phyloP scores from a whole-genome alignment of 306 rosid species.

The Sechiopsis laciniata region DNA sequence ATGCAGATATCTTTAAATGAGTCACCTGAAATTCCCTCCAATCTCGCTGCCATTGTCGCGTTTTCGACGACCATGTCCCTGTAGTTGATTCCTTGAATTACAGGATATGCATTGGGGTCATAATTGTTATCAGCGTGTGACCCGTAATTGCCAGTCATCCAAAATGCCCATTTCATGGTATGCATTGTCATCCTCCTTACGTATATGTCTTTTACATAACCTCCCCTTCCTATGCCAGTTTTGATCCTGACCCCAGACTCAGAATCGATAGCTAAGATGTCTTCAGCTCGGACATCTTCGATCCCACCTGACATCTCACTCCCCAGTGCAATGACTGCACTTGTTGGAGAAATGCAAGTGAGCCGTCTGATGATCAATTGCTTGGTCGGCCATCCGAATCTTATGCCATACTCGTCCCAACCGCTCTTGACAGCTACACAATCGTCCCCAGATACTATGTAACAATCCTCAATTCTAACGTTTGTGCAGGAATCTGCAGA shows the following conservation, averaged over 20 bases:
- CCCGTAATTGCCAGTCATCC: slow-evolving; percentile 39
- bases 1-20: slow-evolving; percentile 66
- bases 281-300: slow-evolving; percentile 41
- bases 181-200: slow-evolving; percentile 38
- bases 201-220: slow-evolving; percentile 38
- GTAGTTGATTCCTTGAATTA: slow-evolving; percentile 35
- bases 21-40: slow-evolving; percentile 66
- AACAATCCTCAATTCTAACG: slow-evolving; percentile 44
- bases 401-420: slow-evolving; percentile 49
- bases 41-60: slow-evolving; percentile 57
- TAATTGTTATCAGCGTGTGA: slow-evolving; percentile 36
- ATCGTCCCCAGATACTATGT: slow-evolving; percentile 45
- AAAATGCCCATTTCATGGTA: slow-evolving; percentile 47
- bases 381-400: slow-evolving; percentile 39
- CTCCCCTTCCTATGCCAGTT: slow-evolving; percentile 42
- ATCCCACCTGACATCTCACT: slow-evolving; percentile 51
- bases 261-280: slow-evolving; percentile 34
- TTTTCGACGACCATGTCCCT: slow-evolving; percentile 46
- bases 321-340: slow-evolving; percentile 42
- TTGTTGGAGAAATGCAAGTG: slow-evolving; percentile 42
- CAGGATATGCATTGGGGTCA: slow-evolving; percentile 35
- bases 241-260: slow-evolving; percentile 47
- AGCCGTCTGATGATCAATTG: slow-evolving; percentile 39
- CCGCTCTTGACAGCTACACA: slow-evolving; percentile 51
- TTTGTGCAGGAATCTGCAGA: slow-evolving; percentile 46